Base-by-base conservation (phyloP, 371 early-diverging fungal genomes). In the Fennellomyces sp. region DNA sequence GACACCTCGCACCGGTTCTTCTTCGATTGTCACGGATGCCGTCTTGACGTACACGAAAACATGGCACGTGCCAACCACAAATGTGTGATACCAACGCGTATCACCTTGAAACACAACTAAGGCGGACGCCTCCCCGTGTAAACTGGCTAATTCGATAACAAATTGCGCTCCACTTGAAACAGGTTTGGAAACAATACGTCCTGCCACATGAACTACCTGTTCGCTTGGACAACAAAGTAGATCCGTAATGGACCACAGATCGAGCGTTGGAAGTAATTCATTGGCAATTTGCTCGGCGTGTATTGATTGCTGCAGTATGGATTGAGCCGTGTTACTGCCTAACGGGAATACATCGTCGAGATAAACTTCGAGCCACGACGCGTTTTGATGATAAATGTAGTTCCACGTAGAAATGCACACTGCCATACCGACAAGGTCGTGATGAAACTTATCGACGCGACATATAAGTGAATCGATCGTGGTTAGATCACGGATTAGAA, bases 51-150 rank as follows among this genome's bases (percentile, higher is more conserved):
- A 62, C 45, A 29, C 38, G 48, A 69, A 72, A 0, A 52, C 23
- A 47, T 61, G 66, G 5, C 33, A 21, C 1, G 25, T 11, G 12
- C 57, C 61, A 21, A 62, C 23, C 12, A 35, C 28, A 38, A 68
- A 66, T 3, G 28, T 23, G 11, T 2, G 19, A 30, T 72, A 58
- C 25, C 60, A 65, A 21, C 30, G 23, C 4, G 66, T 33, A 15
- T 66, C 39, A 3, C 64, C 73, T 33, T 50, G 15, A 53, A 72
- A 72, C 10, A 69, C 2, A 6, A 72, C 19, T 0, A 30, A 33
- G 21, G 15, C 17, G 5, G 45, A 21, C n/a, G 45, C 23, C 2
- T 45, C 21, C 5, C 45, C 45, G 1, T 5, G 21, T 23, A 21
- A 21, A 26, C 58, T 28, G 3, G 35, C 27, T 1, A 65, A 28